Base-by-base conservation (phyloP, 805 yeast species). In the Starmerella lactis-condensi region DNA sequence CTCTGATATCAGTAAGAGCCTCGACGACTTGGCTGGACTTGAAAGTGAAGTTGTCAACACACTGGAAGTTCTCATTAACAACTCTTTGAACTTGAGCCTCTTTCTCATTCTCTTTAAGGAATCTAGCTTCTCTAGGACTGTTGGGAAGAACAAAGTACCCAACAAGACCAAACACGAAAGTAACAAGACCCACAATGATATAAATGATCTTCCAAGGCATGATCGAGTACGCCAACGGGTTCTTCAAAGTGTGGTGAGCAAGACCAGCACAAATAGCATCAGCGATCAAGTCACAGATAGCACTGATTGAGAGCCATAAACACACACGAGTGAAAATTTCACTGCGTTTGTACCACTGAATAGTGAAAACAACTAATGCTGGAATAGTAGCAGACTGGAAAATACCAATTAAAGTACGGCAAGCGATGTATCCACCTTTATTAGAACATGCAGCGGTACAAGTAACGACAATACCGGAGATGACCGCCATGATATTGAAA, bases 171-270 rank as follows among this genome's bases (percentile, higher is more conserved):
- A 67, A 43, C 9, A 62, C 44, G 5, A 71, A 48, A 2, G 79
- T 72, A 34, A 69, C 57, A 5, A 59, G 47, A 11, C 89, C 91
- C 25, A 67, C 61, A 18, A 72, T 56, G 29, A 75, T 52, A 46
- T 64, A 75, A 3, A 72, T 48, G 9, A 67, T 47, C 44, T 65
- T 69, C 83, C 83, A 76, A 3, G 72, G 58, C 69, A 50, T 17
- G 56, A 31, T 23, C 20, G 34, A 22, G 31, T 42, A 19, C 2
- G 29, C 34, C 29, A 30, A 29, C 31, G 35, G 15, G 11, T 26
- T 31, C 5, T 24, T 18, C 13, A 12, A 13, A 8, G 10, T 12
- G 6, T 35, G 40, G 12, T 28, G 29, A 7, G 27, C 28, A 7
- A 45, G 27, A 13, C 48, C 48, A 15, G 43, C 37, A 7, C 44